Percentiles rank a stretch among this genome's conserved stretches.
Conservation (phyloP, 169 alveolate species). For the Plasmodium coatneyi region DNA sequence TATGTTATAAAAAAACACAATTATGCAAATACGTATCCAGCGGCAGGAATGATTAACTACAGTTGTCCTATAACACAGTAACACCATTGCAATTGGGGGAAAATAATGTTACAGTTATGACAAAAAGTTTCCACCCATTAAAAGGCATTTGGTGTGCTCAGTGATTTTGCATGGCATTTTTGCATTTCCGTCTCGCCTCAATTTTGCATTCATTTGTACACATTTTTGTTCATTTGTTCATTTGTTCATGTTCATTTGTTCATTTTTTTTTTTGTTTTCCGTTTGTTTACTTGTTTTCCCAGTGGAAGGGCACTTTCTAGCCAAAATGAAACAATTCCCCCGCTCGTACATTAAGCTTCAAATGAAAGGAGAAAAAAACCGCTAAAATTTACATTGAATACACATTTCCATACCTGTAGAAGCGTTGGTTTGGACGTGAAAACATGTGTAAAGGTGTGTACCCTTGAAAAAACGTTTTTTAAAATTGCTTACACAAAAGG, state of each 20-base stretch:
- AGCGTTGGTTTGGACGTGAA: neutral
- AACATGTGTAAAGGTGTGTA: neutral
- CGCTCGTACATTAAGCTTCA: neutral
- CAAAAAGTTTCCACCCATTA: neutral
- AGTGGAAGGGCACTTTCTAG: neutral
- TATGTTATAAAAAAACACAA: neutral
- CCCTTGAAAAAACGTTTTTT: neutral
- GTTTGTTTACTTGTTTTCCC: neutral
- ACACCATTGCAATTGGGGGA: neutral
- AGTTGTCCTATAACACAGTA: neutral
- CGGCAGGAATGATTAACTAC: neutral
- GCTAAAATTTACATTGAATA: constrained; percentile 6
- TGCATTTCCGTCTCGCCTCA: neutral
- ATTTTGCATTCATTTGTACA: neutral
- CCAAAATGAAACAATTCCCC: neutral
- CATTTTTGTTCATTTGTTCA: neutral
- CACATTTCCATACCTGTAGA: neutral
- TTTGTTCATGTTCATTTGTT: neutral
- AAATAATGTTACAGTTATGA: neutral
- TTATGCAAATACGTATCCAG: neutral
- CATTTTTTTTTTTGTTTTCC: neutral
- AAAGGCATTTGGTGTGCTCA: neutral
- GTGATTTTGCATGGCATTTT: neutral
- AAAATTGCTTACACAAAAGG: neutral
- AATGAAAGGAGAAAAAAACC: neutral